These are phyloP conservation scores for Leptodontidium sp. DNA, from an alignment of 2,329 filamentous ascomycete species.

Conservation along the genomic window DNA sequence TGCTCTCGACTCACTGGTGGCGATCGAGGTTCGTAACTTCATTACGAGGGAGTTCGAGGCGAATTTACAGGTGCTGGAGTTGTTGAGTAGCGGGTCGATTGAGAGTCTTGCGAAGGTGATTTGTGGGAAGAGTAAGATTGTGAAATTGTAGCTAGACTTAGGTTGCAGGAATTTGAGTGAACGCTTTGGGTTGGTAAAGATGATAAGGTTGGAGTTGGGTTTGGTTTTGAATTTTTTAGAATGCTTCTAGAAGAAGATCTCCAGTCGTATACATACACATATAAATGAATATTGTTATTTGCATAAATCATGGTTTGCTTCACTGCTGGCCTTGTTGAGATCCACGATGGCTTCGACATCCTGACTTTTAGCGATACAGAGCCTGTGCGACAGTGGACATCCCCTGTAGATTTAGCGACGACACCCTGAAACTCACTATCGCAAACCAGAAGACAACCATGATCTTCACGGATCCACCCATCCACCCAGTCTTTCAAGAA, in stretches of 20 bases:
- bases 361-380: too few species aligned
- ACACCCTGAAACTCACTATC: too few species aligned
- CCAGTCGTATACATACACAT: constrained; percentile 5
- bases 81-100: constrained; percentile 60
- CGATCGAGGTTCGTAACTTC: constrained; percentile 46
- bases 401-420: too few species aligned
- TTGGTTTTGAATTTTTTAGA: background rate
- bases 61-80: constrained; percentile 59
- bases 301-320: background rate
- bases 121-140: constrained; percentile 52
- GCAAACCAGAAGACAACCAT: too few species aligned
- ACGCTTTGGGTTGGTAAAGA: background rate
- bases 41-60: constrained; percentile 53
- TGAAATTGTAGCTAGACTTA: constrained; percentile 6
- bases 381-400: too few species aligned
- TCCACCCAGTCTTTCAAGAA: too few species aligned
- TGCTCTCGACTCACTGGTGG: constrained; percentile 45
- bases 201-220: background rate
- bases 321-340: background rate
- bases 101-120: constrained; percentile 57
- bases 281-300: constrained; percentile 5
- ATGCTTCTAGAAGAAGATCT: constrained; percentile 17
- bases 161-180: background rate
- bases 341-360: too few species aligned
- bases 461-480: too few species aligned